Conservation (phyloP, 2,329 filamentous ascomycete species). For the Aspergillus ustus region DNA sequence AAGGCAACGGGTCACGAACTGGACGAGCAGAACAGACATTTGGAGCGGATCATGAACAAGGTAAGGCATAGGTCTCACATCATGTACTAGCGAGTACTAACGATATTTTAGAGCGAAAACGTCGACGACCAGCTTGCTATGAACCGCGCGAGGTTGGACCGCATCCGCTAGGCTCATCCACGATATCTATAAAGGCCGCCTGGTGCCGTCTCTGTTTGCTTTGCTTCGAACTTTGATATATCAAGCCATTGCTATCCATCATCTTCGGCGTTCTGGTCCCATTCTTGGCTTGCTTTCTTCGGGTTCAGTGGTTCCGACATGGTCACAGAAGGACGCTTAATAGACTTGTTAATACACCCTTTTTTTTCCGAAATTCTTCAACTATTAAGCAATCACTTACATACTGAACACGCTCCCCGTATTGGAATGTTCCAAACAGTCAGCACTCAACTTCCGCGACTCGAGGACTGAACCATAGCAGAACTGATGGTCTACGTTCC, state of each 20-base stretch:
- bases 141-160: slow-evolving; percentile 73
- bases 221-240: slow-evolving; percentile 18
- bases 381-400: not conserved
- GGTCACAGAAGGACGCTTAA: not conserved
- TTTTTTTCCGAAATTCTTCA: not conserved
- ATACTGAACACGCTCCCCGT: not conserved
- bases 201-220: slow-evolving; percentile 33
- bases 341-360: slow-evolving; percentile 11
- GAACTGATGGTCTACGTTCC: too few species aligned
- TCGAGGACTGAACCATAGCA: not conserved
- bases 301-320: not conserved
- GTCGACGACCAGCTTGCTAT: slow-evolving; percentile 81
- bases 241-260: slow-evolving; percentile 13
- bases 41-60: slow-evolving; percentile 79
- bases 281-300: slow-evolving; percentile 11
- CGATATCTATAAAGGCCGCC: slow-evolving; percentile 27
- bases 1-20: slow-evolving; percentile 76
- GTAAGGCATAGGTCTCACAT: slow-evolving; percentile 51
- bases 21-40: slow-evolving; percentile 75
- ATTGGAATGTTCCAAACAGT: not conserved
- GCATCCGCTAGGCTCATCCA: slow-evolving; percentile 45
- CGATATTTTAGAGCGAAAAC: slow-evolving; percentile 68
- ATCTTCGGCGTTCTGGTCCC: slow-evolving; percentile 31
- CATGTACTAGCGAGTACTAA: slow-evolving; percentile 26
- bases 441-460: not conserved